Evolutionary conservation across 768 basidiomycete genomes (phyloP).

Genomic region (Lentinula aciculospora): DNA sequence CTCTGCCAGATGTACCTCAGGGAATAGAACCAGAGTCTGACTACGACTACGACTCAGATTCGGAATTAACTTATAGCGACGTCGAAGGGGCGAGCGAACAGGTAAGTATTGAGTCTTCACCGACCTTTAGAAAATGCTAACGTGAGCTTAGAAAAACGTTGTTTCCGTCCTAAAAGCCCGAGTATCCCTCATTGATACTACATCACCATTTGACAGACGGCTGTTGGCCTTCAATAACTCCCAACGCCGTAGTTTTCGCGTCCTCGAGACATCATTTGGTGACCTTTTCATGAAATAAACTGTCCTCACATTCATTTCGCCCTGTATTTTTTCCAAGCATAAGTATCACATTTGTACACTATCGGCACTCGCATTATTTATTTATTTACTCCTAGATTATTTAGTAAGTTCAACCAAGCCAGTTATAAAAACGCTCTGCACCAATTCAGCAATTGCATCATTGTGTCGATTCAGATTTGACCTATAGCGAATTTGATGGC

Average conservation of each 20-base stretch:
- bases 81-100: background rate
- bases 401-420: too few species aligned
- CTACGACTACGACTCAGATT: background rate
- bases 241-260: background rate
- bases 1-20: conserved; percentile 2
- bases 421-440: conserved; percentile 2
- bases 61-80: background rate
- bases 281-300: background rate
- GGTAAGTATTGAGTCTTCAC: background rate
- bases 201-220: background rate
- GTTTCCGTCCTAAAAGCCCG: background rate
- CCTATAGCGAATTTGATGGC: conserved; percentile 6
- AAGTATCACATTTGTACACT: background rate
- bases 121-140: background rate
- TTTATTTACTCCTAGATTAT: background rate
- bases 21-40: background rate
- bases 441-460: conserved; percentile 2
- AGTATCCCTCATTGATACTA: background rate
- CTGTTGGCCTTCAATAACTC: background rate
- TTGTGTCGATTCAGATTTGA: conserved; percentile 7
- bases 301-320: background rate
- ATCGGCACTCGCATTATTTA: background rate
- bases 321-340: background rate
- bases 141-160: background rate
- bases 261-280: background rate